A percentile compares a stretch with the other conserved stretches of the same genome.
Conservation (phyloP, 345 rosid species). For the Citrus hindsii region DNA sequence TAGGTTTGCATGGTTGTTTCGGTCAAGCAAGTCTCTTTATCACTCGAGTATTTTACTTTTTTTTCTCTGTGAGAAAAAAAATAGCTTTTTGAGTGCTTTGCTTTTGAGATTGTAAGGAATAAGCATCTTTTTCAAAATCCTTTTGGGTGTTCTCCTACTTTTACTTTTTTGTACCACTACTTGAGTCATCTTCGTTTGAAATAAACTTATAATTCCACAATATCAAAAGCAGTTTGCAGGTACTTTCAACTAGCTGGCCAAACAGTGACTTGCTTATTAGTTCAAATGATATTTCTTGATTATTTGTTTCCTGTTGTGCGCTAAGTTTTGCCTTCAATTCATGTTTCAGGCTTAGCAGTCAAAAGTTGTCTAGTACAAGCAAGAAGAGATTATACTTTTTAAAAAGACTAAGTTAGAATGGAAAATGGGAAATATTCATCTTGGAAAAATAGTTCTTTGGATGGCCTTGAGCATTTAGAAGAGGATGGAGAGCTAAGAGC, state of each 20-base stretch:
- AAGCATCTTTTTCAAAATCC: slow-evolving; percentile 6
- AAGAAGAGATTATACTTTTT: not conserved
- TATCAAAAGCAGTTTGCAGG: not conserved
- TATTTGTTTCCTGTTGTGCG: not conserved
- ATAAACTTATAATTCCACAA: not conserved
- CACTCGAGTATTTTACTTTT: not conserved
- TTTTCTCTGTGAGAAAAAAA: not conserved
- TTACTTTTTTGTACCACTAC: not conserved
- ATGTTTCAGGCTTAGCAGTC: not conserved
- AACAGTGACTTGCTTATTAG: not conserved
- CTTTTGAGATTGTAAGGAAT: not conserved
- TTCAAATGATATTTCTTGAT: not conserved
- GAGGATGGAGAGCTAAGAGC: slow-evolving; percentile 46
- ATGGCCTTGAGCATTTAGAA: slow-evolving; percentile 47
- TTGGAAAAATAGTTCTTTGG: slow-evolving; percentile 38
- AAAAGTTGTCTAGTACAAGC: not conserved
- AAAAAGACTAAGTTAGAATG: slow-evolving; percentile 29
- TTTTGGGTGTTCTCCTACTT: not conserved
- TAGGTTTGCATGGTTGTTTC: slow-evolving; percentile 15
- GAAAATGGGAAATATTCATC: slow-evolving; percentile 45
- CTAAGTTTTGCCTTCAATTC: not conserved
- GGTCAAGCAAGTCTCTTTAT: slow-evolving; percentile 5
- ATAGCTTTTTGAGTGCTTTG: not conserved
- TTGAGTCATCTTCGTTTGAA: slow-evolving; percentile 1
- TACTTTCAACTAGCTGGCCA: slow-evolving; percentile 6